Evolutionary conservation across 345 rosid species (phyloP), one percentile per base, ranked within the genome.

Genomic region (Stellera chamaejasme): DNA sequence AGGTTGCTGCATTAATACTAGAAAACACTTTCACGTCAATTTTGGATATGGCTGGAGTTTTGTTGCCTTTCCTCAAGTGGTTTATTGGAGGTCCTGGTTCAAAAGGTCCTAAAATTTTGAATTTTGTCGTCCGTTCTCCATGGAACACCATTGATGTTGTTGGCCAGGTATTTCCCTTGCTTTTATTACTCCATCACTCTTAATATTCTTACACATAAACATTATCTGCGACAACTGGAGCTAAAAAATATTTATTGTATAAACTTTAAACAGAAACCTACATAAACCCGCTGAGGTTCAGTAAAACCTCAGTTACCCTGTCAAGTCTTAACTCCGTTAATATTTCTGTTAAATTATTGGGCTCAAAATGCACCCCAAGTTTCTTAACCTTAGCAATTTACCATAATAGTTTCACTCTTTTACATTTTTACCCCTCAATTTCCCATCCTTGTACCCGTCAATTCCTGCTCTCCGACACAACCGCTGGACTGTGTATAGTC

Each of bases 11-110:
- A 42, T 49, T 93, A 79, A 87, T 93, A 64, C 75, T 93, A 75
- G 99, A 93, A 66, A 93, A 93, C 49, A 93, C 99, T 27, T 93
- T 93, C 77, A 87, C 97, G 55, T 93, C 99, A 48, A 93, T 93
- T 78, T 82, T 93, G 66, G 99, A 93, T 72, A 90, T 93, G 99
- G 97, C 95, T 74, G 97, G 97, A 64, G 95, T 93, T 56, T 59
- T 93, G 48, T 66, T 93, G 36, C 99, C 99, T 49, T 84, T 90
- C 75, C 69, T 93, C 62, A 93, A 82, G 88, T 90, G 92, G 95
- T 83, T 93, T 77, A 90, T 93, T 69, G 99, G 99, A 32, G 77
- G 95, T 64, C 80, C 80, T 59, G 73, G 79, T 62, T 60, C 94
- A 32, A 89, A 84, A 74, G 84, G 90, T 75, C 87, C 79, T 13